Evolutionary conservation across 2,329 filamentous ascomycete species (phyloP).

Genomic region (Botryotinia calthae): DNA sequence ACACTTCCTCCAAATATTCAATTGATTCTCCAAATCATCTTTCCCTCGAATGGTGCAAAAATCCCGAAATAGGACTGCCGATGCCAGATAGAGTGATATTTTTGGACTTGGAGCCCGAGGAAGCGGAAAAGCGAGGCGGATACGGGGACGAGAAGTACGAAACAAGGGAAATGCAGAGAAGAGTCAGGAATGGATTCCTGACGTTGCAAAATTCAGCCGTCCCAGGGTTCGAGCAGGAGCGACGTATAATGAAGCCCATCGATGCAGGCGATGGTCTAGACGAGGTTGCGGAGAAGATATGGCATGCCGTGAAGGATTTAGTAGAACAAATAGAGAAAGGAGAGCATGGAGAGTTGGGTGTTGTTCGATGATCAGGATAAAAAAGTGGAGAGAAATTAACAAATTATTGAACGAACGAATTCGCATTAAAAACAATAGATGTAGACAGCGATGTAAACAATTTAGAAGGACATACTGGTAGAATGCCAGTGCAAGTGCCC

Average conservation of each 20-base stretch:
- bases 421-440: not conserved
- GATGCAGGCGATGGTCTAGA: slow-evolving; percentile 55
- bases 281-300: slow-evolving; percentile 54
- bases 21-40: slow-evolving; percentile 49
- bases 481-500: not conserved
- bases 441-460: not conserved
- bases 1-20: slow-evolving; percentile 83
- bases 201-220: slow-evolving; percentile 43
- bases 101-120: slow-evolving; percentile 72
- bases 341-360: slow-evolving; percentile 7
- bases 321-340: slow-evolving; percentile 48
- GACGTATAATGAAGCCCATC: slow-evolving; percentile 52
- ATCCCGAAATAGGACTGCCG: slow-evolving; percentile 82
- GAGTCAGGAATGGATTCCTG: slow-evolving; percentile 73
- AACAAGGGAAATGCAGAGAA: slow-evolving; percentile 74
- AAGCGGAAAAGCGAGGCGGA: slow-evolving; percentile 74
- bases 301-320: slow-evolving; percentile 39
- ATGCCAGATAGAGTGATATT: slow-evolving; percentile 86
- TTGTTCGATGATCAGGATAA: not conserved
- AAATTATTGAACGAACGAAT: not conserved
- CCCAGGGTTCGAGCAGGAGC: slow-evolving; percentile 44
- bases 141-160: slow-evolving; percentile 91
- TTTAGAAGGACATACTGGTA: not conserved
- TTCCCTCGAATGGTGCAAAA: slow-evolving; percentile 74
- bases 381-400: not conserved